phyloP scores from a whole-genome alignment of 371 early-diverging fungal species.

The Mucor circinelloides region DNA sequence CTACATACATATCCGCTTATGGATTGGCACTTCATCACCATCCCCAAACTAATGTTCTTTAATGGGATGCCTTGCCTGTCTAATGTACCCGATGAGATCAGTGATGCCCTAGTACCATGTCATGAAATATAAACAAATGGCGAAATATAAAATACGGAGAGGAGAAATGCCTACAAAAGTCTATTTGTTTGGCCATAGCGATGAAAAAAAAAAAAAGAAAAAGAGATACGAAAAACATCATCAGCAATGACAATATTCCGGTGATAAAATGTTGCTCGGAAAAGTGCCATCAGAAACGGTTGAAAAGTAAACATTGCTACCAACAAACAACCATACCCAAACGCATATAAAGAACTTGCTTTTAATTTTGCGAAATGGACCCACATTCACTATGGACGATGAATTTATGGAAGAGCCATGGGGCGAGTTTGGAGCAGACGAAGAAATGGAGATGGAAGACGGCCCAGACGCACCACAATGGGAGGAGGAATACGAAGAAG shows the following conservation, averaged over 20 bases:
- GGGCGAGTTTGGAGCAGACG: not conserved
- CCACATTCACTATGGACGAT: not conserved
- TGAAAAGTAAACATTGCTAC: not conserved
- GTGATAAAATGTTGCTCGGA: not conserved
- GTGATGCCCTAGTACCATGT: too few relatives aligned
- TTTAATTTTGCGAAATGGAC: not conserved
- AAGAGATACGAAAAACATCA: not conserved
- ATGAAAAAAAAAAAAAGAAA: too few relatives aligned
- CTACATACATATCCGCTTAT: too few relatives aligned
- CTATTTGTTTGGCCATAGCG: not conserved
- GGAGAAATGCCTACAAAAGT: not conserved
- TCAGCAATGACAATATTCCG: not conserved
- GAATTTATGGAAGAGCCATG: not conserved
- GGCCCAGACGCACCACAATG: not conserved
- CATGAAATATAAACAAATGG: not conserved
- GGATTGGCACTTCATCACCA: not conserved
- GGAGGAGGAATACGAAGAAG: not conserved
- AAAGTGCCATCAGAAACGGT: not conserved
- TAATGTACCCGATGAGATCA: too few relatives aligned
- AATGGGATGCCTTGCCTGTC: too few relatives aligned
- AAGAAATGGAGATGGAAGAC: not conserved
- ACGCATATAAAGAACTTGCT: not conserved
- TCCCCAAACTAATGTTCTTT: too few relatives aligned
- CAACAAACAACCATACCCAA: not conserved
- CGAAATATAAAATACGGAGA: not conserved